Evolutionary conservation across 1,139 yeast species (phyloP).

Genomic region (Pichia sp.): DNA sequence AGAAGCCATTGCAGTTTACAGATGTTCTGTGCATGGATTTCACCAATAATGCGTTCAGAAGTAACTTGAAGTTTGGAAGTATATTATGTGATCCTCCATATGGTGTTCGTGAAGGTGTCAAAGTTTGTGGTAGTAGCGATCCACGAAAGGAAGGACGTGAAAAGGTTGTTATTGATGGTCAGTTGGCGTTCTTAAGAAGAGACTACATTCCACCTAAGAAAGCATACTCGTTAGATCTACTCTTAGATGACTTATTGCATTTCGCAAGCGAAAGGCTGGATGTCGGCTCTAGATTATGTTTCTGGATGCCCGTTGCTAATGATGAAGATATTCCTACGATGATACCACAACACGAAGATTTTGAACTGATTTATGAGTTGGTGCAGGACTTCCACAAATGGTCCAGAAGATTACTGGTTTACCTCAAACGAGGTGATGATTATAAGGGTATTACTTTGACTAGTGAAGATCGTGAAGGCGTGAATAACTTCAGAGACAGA

Average conservation of each 20-base stretch:
- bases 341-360: slow-evolving; percentile 70
- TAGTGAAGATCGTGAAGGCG: slow-evolving; percentile 32
- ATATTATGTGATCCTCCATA: slow-evolving; percentile 97
- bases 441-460: slow-evolving; percentile 54
- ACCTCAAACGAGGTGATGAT: slow-evolving; percentile 54
- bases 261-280: slow-evolving; percentile 71
- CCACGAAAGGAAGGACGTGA: slow-evolving; percentile 57
- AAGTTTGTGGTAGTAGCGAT: slow-evolving; percentile 71
- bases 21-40: slow-evolving; percentile 92
- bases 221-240: slow-evolving; percentile 71
- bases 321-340: slow-evolving; percentile 64
- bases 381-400: slow-evolving; percentile 89
- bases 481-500: slow-evolving; percentile 66
- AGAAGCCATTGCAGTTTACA: slow-evolving; percentile 47
- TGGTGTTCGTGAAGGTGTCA: slow-evolving; percentile 93
- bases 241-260: slow-evolving; percentile 67
- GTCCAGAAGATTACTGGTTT: slow-evolving; percentile 82
- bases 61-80: slow-evolving; percentile 58
- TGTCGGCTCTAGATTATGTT: slow-evolving; percentile 71
- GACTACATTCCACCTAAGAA: slow-evolving; percentile 93
- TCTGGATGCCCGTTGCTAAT: slow-evolving; percentile 98
- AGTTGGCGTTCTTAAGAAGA: slow-evolving; percentile 64
- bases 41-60: slow-evolving; percentile 78
- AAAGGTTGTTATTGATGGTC: slow-evolving; percentile 64
- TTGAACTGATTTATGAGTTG: slow-evolving; percentile 65